Base-by-base conservation (phyloP, 129 eudicot genomes). In the Cynara cardunculus region DNA sequence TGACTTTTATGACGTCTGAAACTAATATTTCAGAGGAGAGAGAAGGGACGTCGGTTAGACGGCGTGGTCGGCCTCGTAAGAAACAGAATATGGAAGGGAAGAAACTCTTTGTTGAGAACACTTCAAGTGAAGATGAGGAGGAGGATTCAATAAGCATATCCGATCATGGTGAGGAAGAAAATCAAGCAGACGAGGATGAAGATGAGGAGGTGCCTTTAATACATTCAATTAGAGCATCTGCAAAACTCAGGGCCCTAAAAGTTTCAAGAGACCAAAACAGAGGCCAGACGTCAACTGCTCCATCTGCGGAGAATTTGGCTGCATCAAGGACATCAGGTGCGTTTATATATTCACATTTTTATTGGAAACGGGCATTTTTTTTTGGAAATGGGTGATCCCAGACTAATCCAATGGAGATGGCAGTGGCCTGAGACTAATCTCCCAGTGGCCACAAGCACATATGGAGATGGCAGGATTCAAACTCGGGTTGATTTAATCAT, bases 61-160 rank as follows among this genome's bases (percentile, higher is more conserved):
- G 95, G 13, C 95, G 98, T 31, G 99, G 99, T 61, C 94, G 97
- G 34, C 94, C 99, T 71, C 89, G 89, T 21, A 96, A 96, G 86
- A 82, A 72, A n/a, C 92, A 62, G 21, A 75, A 71, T 28, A 30
- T 84, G 13, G 89, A 85, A 72, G 99, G 99, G 49, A 96, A 91
- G 84, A 91, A 89, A 81, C 90, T 92, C 53, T 96, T 93, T 80
- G 95, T 84, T 73, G 99, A 89, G 80, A 89, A 91, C 28, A 88
- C 84, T 73, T 90, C 98, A 37, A 93, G 98, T 80, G 99, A 88
- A 69, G 99, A 92, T 0, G 98, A 94, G 81, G 99, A 91, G 32
- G 64, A 56, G 1, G 65, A 83, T 61, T 77, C 88, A 24, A 89
- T 92, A 56, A 85, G 94, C 75, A 84, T 62, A 27, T 88, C 92